Evolutionary conservation across 2,329 filamentous ascomycete species (phyloP), one percentile per base, ranked within the genome.

Genomic region (Rhinocladiella mackenziei): DNA sequence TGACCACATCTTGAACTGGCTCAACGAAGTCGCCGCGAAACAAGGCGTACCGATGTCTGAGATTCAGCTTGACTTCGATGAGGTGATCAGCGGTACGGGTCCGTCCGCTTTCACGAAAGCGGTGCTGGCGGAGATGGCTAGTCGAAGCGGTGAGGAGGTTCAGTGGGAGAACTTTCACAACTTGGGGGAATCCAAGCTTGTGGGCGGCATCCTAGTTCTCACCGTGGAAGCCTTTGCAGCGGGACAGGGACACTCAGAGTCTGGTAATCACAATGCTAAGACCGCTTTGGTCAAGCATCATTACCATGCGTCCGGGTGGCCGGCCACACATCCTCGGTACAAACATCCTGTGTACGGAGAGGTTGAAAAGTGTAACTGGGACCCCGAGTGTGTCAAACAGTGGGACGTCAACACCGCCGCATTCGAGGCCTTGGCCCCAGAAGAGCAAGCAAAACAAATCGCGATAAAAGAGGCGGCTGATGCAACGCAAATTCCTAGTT

Each of bases 271-370:
- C 62, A 74, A 82, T 39, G 73, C 81, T 1, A 71, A 80, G 38
- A 73, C 74, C 14, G 83, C 83, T 1, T 68, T 86, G 1, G 81
- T 86, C 17, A 83, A 81, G 62, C 83, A 87, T 59, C 81, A 86
- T 62, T 87, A 85, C 57, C 83, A 86, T 61, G 83, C 83, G 1
- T 86, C 81, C 1, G 76, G 78, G 47, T 86, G 83, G 83, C 83
- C 82, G 2, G 76, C 74, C 39, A 70, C 70, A 2, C 83, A 86
- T 58, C 81, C 78, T 1, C 72, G 83, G 20, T 83, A 75, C 65
- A 80, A 70, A 34, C 83, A 86, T 59, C 81, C 81, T 1, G 76
- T 80, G 40, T 84, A 81, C 57, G 82, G 80, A 4, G 79, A 84
- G 61, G 81, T 86, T 0, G 83, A 86, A 60, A 70, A 74, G 53